A percentile compares a stretch with the other conserved stretches of the same genome.
Conservation (phyloP, 176 grass and related monocot genomes). For the Hordeum vulgare region DNA sequence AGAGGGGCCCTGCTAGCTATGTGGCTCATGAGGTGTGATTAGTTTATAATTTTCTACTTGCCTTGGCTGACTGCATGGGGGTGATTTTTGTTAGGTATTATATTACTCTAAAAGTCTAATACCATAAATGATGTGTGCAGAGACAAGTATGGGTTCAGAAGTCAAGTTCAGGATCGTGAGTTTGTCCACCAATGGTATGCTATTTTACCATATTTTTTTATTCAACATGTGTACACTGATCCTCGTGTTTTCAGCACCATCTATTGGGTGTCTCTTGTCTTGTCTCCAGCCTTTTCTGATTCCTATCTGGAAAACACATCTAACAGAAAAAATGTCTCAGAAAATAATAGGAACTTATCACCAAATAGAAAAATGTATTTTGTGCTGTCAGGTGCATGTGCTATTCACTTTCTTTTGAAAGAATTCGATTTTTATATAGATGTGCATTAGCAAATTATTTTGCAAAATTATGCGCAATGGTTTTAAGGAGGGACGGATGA, state of each 20-base stretch:
- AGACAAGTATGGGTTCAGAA: constrained; percentile 99
- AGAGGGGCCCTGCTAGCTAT: constrained; percentile 60
- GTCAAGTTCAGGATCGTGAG: constrained; percentile 74
- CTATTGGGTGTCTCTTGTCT: background rate
- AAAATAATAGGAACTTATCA: background rate
- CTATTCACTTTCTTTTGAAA: background rate
- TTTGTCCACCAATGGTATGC: constrained; percentile 38
- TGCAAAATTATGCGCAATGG: background rate
- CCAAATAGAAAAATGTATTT: background rate
- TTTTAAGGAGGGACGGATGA: background rate
- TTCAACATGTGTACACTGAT: background rate
- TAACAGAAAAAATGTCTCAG: background rate
- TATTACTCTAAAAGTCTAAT: background rate
- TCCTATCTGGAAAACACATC: background rate
- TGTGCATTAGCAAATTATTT: background rate
- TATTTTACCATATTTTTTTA: background rate
- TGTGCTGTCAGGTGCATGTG: background rate
- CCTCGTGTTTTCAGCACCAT: background rate
- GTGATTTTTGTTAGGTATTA: background rate
- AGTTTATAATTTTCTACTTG: constrained; percentile 22
- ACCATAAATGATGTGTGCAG: constrained; percentile 38
- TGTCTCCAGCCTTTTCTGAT: background rate
- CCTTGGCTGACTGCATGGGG: background rate
- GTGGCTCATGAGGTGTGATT: constrained; percentile 74
- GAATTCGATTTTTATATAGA: background rate